Evolutionary conservation across 495 filamentous ascomycete species (phyloP).

Genomic region (Chlorociboria aeruginascens): DNA sequence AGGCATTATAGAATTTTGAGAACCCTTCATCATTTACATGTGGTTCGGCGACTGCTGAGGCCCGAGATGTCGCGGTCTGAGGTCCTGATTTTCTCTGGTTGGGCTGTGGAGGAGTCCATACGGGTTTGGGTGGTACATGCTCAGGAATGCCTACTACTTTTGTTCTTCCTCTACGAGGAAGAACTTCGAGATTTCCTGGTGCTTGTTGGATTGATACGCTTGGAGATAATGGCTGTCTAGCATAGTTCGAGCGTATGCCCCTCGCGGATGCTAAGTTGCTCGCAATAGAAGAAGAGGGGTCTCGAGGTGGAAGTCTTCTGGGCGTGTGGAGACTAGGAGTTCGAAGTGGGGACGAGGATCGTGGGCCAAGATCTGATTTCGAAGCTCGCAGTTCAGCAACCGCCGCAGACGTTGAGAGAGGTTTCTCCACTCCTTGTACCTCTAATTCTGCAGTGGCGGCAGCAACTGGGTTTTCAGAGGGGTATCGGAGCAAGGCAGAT

Average conservation of each 20-base stretch:
- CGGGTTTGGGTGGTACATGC: slow-evolving; percentile 26
- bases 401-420: slow-evolving; percentile 16
- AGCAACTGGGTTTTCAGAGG: slow-evolving; percentile 43
- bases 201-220: slow-evolving; percentile 63
- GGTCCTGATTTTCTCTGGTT: slow-evolving; percentile 18
- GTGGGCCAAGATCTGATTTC: slow-evolving; percentile 20
- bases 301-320: slow-evolving; percentile 44
- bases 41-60: slow-evolving; percentile 15
- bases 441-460: slow-evolving; percentile 13
- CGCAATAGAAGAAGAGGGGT: slow-evolving; percentile 73
- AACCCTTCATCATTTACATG: slow-evolving; percentile 62
- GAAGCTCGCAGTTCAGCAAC: slow-evolving; percentile 20
- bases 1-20: slow-evolving; percentile 77
- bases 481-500: slow-evolving; percentile 63
- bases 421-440: slow-evolving; percentile 21
- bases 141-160: slow-evolving; percentile 24
- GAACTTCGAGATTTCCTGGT: slow-evolving; percentile 55
- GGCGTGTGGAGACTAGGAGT: slow-evolving; percentile 27
- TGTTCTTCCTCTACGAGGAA: slow-evolving; percentile 35
- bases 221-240: slow-evolving; percentile 51
- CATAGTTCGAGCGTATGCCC: slow-evolving; percentile 64
- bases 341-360: slow-evolving; percentile 31
- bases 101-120: slow-evolving; percentile 26
- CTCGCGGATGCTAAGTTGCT: slow-evolving; percentile 83
- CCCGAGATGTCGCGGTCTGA: slow-evolving; percentile 6